phyloP scores from a whole-genome alignment of 225 moss, liverwort and hornwort species.

The Pseudisothecium myosuroides region DNA sequence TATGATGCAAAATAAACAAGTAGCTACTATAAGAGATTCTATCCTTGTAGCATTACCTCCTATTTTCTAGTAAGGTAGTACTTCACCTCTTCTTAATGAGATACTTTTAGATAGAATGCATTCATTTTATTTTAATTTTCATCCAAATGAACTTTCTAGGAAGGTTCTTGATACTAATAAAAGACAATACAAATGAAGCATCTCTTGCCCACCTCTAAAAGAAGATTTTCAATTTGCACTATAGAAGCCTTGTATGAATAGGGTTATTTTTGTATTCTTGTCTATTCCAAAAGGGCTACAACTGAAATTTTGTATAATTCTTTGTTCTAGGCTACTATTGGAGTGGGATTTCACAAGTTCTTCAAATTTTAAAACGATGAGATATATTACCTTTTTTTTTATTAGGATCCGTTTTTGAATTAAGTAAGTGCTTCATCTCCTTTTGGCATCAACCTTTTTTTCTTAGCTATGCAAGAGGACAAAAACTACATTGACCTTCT shows the following conservation, averaged over 20 bases:
- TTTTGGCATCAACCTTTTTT: too few species aligned
- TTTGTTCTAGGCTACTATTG: not conserved
- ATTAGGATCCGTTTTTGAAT: too few species aligned
- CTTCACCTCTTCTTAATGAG: fast-evolving
- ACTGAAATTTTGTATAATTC: fast-evolving
- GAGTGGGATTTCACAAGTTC: fast-evolving
- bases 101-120: not conserved
- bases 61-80: not conserved
- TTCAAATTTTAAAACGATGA: not conserved
- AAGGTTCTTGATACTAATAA: not conserved
- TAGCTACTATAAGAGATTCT: not conserved
- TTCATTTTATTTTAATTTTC: not conserved
- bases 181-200: too few species aligned
- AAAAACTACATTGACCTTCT: too few species aligned
- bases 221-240: fast-evolving
- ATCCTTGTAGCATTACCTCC: not conserved
- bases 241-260: not conserved
- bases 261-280: not conserved
- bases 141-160: not conserved
- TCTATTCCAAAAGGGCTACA: not conserved
- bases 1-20: not conserved
- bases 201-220: not conserved
- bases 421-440: not conserved
- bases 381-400: too few species aligned
- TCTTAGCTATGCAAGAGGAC: too few species aligned